Evolutionary conservation across 1,139 yeast species (phyloP).

Genomic region (Sugiyamaella japonica): DNA sequence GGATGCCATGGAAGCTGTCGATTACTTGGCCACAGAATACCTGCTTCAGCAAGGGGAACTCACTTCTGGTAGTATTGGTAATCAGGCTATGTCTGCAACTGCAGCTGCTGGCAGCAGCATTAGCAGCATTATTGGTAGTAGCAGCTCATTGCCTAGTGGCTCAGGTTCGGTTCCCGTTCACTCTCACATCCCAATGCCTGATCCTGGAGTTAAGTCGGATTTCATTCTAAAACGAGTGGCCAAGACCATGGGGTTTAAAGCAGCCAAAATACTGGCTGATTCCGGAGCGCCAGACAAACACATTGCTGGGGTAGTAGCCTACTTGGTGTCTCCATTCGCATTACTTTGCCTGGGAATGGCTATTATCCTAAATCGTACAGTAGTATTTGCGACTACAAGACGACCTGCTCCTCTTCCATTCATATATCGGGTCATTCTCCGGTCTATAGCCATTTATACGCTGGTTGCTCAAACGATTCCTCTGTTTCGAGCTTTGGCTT

Average conservation of each 20-base stretch:
- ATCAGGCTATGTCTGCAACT: not conserved
- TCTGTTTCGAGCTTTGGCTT: constrained; percentile 46
- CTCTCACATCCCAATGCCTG: not conserved
- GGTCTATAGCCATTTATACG: constrained; percentile 44
- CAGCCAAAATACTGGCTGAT: constrained; percentile 31
- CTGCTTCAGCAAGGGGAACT: not conserved
- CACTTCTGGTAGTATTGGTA: not conserved
- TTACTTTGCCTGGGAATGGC: constrained; percentile 63
- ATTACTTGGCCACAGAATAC: constrained; percentile 8
- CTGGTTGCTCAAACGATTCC: constrained; percentile 43
- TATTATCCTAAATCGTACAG: constrained; percentile 60
- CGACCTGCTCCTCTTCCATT: constrained; percentile 40
- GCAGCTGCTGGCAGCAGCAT: not conserved
- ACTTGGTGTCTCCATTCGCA: constrained; percentile 53
- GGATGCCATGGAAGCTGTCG: constrained; percentile 14
- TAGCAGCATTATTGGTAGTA: not conserved
- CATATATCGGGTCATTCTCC: constrained; percentile 37
- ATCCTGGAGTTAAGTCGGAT: constrained; percentile 8
- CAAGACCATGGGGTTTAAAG: constrained; percentile 27
- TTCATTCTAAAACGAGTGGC: constrained; percentile 27
- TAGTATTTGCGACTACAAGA: constrained; percentile 65
- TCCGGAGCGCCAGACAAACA: constrained; percentile 33
- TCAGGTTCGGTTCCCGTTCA: not conserved
- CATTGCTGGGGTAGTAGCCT: constrained; percentile 31
- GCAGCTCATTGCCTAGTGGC: not conserved